phyloP scores from a whole-genome alignment of 2,329 filamentous ascomycete species.

The Fusarium drepaniforme region DNA sequence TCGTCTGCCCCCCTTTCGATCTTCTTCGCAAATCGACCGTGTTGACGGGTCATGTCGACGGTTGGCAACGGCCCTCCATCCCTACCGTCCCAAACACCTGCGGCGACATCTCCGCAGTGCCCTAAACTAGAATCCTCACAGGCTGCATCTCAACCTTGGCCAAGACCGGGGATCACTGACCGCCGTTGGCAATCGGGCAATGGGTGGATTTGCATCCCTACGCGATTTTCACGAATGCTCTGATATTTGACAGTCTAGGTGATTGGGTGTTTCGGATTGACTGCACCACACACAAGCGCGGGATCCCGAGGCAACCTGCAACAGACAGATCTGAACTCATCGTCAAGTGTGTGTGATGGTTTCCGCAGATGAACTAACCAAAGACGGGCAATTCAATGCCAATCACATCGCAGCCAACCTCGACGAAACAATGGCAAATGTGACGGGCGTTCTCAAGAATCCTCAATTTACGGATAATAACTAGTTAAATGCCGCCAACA shows the following conservation, averaged over 20 bases:
- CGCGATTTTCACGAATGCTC: slow-evolving; percentile 9
- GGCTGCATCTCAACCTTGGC: slow-evolving; percentile 14
- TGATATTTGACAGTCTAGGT: slow-evolving; percentile 9
- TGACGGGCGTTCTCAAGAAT: slow-evolving; percentile 16
- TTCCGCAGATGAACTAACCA: slow-evolving; percentile 34
- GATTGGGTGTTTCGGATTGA: not conserved
- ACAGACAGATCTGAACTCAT: not conserved
- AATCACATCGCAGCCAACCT: slow-evolving; percentile 14
- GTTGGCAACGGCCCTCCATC: slow-evolving; percentile 12
- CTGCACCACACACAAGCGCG: slow-evolving; percentile 1
- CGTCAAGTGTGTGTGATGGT: slow-evolving; percentile 19
- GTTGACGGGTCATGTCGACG: slow-evolving; percentile 17
- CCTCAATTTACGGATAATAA: not conserved
- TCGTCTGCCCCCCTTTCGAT: slow-evolving; percentile 29
- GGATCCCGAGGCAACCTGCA: slow-evolving; percentile 15
- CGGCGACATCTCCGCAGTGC: slow-evolving; percentile 10
- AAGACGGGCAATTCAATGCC: slow-evolving; percentile 14
- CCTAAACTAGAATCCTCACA: slow-evolving; percentile 17
- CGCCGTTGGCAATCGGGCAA: slow-evolving; percentile 7
- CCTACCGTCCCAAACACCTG: slow-evolving; percentile 6
- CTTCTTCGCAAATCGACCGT: slow-evolving; percentile 40
- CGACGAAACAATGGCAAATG: slow-evolving; percentile 12
- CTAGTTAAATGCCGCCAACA: slow-evolving; percentile 3
- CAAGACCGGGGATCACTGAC: slow-evolving; percentile 7
- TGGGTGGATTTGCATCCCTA: slow-evolving; percentile 19